phyloP scores from a whole-genome alignment of 2,329 filamentous ascomycete species.

The Pseudocercospora musae region DNA sequence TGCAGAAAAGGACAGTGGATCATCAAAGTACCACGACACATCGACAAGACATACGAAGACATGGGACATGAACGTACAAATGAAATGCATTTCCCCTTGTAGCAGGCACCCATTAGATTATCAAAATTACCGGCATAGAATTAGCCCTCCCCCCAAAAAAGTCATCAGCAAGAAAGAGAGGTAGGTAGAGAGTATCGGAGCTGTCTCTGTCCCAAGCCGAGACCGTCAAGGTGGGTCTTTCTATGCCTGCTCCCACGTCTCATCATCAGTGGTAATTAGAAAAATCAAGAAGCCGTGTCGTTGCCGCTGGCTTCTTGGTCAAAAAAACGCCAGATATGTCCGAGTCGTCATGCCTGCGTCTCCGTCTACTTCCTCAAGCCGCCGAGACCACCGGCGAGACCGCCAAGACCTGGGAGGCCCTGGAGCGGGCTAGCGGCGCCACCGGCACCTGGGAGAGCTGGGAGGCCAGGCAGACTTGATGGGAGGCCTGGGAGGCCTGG shows the following conservation, averaged over 20 bases:
- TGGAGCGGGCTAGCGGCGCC: too few relatives aligned
- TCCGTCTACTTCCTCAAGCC: neutral
- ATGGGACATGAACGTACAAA: neutral
- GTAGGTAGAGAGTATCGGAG: neutral
- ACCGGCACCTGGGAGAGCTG: too few relatives aligned
- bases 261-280: neutral
- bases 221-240: neutral
- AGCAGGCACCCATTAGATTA: neutral
- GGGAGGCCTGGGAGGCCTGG: too few relatives aligned
- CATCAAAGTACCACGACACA: neutral
- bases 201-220: neutral
- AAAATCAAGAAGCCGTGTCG: neutral
- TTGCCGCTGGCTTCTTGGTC: neutral
- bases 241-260: neutral
- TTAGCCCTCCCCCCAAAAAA: neutral
- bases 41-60: neutral
- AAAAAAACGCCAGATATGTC: neutral
- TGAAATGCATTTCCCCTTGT: neutral
- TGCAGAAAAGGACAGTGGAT: neutral
- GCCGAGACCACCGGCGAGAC: neutral
- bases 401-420: neutral
- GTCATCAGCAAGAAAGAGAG: neutral
- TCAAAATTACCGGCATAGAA: slow-evolving; percentile 3
- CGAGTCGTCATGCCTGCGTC: neutral
- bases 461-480: too few relatives aligned